Percentiles rank a stretch among this genome's conserved stretches.
phyloP scores from a whole-genome alignment of 1,139 yeast species.

The Kodamaea suecica region DNA sequence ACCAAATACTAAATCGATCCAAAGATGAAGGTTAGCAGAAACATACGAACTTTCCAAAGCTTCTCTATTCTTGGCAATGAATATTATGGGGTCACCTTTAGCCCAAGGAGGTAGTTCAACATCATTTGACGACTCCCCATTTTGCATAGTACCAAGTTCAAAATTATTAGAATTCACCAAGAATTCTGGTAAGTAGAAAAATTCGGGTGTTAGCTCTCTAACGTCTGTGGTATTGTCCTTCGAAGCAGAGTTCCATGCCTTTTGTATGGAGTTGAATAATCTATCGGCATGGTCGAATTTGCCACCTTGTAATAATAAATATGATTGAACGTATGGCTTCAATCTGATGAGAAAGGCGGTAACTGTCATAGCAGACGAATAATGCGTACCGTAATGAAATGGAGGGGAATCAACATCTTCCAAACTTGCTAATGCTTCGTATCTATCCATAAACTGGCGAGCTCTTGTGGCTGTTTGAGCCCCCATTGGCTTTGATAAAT shows the following conservation, averaged over 20 bases:
- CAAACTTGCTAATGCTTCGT: conserved; percentile 59
- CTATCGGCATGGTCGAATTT: conserved; percentile 86
- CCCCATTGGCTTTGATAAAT: conserved; percentile 85
- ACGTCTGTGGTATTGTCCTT: conserved; percentile 81
- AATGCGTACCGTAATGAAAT: conserved; percentile 89
- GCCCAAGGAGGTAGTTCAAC: conserved; percentile 84
- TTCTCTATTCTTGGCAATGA: conserved; percentile 69
- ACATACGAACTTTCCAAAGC: conserved; percentile 83
- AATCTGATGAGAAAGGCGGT: conserved; percentile 71
- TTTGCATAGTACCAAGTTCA: conserved; percentile 67
- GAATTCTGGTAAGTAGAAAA: conserved; percentile 76
- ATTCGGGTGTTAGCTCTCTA: conserved; percentile 81
- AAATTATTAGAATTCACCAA: conserved; percentile 59
- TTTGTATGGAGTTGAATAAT: conserved; percentile 63
- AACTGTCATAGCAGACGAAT: conserved; percentile 90
- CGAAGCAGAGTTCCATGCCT: conserved; percentile 79
- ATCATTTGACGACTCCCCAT: conserved; percentile 53
- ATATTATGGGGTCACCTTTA: conserved; percentile 64
- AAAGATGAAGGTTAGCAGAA: conserved; percentile 65
- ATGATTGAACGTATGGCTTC: conserved; percentile 77
- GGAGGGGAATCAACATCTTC: conserved; percentile 57
- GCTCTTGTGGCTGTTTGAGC: conserved; percentile 67
- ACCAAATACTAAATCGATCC: conserved; percentile 87
- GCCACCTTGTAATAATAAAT: conserved; percentile 76
- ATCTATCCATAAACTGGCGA: conserved; percentile 62